Evolutionary conservation across 1,139 yeast genomes (phyloP), one percentile per base, ranked within the genome.

Genomic region (Candida mesenterica): DNA sequence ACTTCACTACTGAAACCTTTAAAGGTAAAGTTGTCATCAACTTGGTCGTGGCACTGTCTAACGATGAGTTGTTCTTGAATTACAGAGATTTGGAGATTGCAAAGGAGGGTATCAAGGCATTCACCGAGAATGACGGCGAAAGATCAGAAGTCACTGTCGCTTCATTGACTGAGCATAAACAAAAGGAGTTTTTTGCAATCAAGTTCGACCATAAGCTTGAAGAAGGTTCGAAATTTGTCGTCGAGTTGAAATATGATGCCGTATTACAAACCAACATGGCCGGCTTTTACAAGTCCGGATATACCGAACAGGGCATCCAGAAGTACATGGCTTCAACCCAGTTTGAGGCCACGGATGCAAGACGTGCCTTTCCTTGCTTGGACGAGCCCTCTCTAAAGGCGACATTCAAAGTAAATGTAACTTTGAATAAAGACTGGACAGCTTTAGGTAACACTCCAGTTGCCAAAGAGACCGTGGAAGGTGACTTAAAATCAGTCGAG

Each of bases 361-460:
- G 96, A 52, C 74, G 90, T 48, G 95, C 96, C 3, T 87, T 88
- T 69, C 96, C 96, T 15, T 86, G 92, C 57, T 79, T 82, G 49
- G 96, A 88, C 59, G 96, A 88, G 58, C 96, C 96, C 9, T 77
- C 81, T 36, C 72, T 81, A 42, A 88, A 88, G 66, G 92, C 96
- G 10, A 75, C 82, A 31, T 88, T 86, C 55, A 38, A 38, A 32
- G 46, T 50, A 14, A 34, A 40, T 10, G 18, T 50, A 27, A 36
- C 45, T 4, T 37, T 47, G 19, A 37, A 39, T 17, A 32, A 34
- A 13, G 43, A 43, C 23, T 46, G 46, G 50, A 43, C 46, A 13
- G 53, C 45, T 4, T 44, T 49, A 36, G 42, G 45, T 29, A 50
- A 50, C 33, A 48, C 46, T 20, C 52, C 52, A 3, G 51, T 46